Evolutionary conservation across 2,329 filamentous ascomycete species (phyloP), one percentile per base, ranked within the genome.

Genomic region (Cladosporium sp.): DNA sequence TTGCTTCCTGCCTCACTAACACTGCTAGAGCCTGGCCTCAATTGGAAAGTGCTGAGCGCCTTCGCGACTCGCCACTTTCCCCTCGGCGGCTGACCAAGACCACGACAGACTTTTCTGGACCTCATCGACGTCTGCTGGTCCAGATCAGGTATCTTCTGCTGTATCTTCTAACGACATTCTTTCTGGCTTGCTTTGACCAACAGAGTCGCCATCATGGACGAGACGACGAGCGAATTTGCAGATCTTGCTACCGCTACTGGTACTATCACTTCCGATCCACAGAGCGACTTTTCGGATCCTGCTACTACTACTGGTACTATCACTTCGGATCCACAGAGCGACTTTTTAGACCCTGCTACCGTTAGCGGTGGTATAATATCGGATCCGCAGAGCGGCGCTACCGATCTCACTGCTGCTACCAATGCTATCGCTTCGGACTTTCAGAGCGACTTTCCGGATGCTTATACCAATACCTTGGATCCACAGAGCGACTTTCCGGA

Each of bases 91-190:
- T 9, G 28, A 10, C 9, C 28, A 10, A 32, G 28, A 32, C 9
- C 12, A 32, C 28, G 28, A 32, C 25, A 32, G 28, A 32, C 12
- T 10, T 32, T 10, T 2, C 28, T 9, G 4, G 8, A 10, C 3
- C 28, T 32, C 28, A 7, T 32, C 28, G 8, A 32, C 28, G 12
- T 32, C 3, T 3, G 28, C n/a, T n/a, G 28, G 28, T 32, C 12
- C 12, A 10, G 15, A 19, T 42, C 22, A 12, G 19, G n/a, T 28
- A 3, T 45, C 40, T 39, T n/a, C n/a, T n/a, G 19, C 4, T 9
- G 17, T 40, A 28, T 40, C 22, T 42, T 45, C 39, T 42, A 53
- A n/a, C 52, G 40, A 55, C 52, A 55, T 55, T 55, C 52, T 47
- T 55, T 47, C 51, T n/a, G 25, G 40, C 40, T 40, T 19, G 44